A percentile compares a stretch with the other conserved stretches of the same genome.
Conservation (phyloP, 495 filamentous ascomycete genomes). For the Penicillium verhagenii region DNA sequence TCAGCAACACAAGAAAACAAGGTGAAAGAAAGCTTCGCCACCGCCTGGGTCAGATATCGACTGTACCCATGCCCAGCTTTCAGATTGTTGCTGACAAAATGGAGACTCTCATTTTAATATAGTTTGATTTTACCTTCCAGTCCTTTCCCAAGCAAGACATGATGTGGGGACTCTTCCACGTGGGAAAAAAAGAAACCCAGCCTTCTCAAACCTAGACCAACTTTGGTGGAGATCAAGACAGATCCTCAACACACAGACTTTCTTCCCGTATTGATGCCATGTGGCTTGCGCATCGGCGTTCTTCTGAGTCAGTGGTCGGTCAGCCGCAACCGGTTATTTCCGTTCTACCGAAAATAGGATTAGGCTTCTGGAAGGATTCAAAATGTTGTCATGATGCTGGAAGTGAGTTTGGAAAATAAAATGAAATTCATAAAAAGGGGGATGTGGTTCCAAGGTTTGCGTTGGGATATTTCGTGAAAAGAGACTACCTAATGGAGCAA, state of each 20-base stretch:
- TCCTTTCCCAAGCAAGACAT: neutral
- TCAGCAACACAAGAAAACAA: neutral
- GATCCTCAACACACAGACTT: neutral
- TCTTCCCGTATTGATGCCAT: conserved; percentile 5
- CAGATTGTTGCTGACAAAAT: no score
- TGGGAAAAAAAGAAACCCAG: conserved; percentile 13
- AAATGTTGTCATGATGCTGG: no score
- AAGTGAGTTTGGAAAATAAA: no score
- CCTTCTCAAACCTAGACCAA: conserved; percentile 7
- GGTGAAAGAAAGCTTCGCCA: neutral
- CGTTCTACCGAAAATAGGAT: conserved; percentile 1
- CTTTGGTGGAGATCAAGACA: conserved; percentile 12
- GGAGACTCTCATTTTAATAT: neutral
- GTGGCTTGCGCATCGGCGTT: conserved; percentile 3
- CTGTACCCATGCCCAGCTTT: neutral
- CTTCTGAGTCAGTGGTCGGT: conserved; percentile 1
- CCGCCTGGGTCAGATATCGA: neutral
- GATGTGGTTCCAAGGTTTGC: neutral
- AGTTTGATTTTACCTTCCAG: neutral
- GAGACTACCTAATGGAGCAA: no score
- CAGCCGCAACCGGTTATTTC: neutral
- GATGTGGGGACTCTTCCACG: conserved; percentile 15
- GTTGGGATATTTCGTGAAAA: no score
- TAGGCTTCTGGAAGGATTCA: neutral
- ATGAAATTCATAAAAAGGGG: neutral